Evolutionary conservation across 129 eudicot species (phyloP).

Genomic region (Pittosporum tobira): DNA sequence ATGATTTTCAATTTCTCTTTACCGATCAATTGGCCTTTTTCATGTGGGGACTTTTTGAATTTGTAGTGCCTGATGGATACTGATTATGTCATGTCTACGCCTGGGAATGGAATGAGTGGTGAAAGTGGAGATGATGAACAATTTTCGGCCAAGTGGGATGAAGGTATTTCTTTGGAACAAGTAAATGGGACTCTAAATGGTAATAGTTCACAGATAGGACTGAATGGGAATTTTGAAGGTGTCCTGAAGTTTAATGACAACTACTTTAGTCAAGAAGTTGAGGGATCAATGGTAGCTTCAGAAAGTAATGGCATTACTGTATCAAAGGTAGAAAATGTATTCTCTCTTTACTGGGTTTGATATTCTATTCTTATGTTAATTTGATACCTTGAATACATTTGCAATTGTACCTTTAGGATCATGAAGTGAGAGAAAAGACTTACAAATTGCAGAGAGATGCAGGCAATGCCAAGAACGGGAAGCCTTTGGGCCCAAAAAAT

Average conservation of each 20-base stretch:
- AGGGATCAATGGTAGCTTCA: constrained; percentile 10
- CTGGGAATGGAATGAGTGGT: constrained; percentile 37
- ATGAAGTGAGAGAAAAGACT: constrained; percentile 30
- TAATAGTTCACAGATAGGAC: constrained; percentile 22
- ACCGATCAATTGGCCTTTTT: constrained; percentile 1
- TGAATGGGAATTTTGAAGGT: constrained; percentile 23
- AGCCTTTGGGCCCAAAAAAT: constrained; percentile 16
- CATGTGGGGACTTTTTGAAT: constrained; percentile 2
- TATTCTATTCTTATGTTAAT: not conserved
- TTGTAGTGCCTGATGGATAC: constrained; percentile 50
- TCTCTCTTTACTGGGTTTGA: not conserved
- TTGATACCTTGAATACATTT: not conserved
- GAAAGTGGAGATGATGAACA: constrained; percentile 39
- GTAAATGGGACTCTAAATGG: constrained; percentile 32
- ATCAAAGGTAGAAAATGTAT: constrained; percentile 39
- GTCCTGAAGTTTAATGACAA: constrained; percentile 17
- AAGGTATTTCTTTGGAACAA: constrained; percentile 24
- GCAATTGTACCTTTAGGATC: constrained; percentile 38
- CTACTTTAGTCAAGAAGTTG: constrained; percentile 18
- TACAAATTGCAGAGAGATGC: constrained; percentile 25
- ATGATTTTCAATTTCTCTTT: not conserved
- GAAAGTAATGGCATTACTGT: constrained; percentile 31
- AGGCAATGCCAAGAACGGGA: constrained; percentile 38
- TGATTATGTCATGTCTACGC: constrained; percentile 24
- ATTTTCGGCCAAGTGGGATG: constrained; percentile 24